These are phyloP conservation scores for Periconia digitata DNA, from an alignment of 2,329 filamentous ascomycete species.

Conservation along the genomic window DNA sequence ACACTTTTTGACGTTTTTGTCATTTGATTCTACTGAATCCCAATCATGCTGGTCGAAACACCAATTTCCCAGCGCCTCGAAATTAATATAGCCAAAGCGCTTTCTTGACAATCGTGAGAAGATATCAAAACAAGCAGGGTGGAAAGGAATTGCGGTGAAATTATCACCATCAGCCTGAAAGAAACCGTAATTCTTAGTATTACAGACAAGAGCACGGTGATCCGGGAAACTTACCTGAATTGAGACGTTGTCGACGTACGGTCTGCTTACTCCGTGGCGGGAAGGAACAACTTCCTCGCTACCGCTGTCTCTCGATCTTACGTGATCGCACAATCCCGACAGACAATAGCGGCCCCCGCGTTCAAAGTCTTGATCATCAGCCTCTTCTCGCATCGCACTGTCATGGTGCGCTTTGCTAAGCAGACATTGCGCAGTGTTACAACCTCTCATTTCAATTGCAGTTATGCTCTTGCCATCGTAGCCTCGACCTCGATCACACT, in stretches of 20 bases:
- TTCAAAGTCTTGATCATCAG: conserved; percentile 14
- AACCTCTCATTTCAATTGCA: no score
- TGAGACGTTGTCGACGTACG: conserved; percentile 4
- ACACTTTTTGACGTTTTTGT: neutral
- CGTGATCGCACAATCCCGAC: conserved; percentile 6
- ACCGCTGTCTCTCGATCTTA: conserved; percentile 8
- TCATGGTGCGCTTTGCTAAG: no score
- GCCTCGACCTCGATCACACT: no score
- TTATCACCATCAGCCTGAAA: neutral
- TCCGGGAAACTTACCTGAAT: no score
- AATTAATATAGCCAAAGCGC: conserved; percentile 3
- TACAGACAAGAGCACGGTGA: no score
- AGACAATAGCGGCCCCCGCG: conserved; percentile 2
- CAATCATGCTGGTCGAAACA: conserved; percentile 1
- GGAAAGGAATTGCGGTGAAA: conserved; percentile 5
- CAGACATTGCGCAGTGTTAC: no score
- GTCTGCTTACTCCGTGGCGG: conserved; percentile 5
- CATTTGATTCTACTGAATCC: no score
- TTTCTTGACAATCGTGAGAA: conserved; percentile 1
- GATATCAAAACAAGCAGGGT: conserved; percentile 11
- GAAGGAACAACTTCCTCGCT: neutral
- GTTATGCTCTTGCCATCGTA: no score
- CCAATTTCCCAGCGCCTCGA: conserved; percentile 3
- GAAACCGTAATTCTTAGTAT: no score
- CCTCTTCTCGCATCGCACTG: neutral